Conservation (phyloP, 2,329 filamentous ascomycete genomes). For the Alternaria sp. region DNA sequence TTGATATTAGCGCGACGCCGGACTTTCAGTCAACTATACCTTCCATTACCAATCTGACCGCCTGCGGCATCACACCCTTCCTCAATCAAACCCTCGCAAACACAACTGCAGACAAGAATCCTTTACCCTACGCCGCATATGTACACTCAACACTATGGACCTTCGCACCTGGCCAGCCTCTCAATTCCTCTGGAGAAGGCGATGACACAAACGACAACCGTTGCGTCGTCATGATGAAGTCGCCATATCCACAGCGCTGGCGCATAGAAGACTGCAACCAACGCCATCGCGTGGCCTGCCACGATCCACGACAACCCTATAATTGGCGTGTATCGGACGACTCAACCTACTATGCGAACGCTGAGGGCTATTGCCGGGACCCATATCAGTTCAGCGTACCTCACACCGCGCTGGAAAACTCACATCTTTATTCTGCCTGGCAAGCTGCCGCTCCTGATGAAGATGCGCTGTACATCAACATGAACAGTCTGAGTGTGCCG, state of each 20-base stretch:
- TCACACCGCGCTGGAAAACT: conserved; percentile 68
- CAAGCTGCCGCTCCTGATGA: conserved; percentile 3
- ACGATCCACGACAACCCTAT: conserved; percentile 60
- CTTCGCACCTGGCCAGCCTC: conserved; percentile 64
- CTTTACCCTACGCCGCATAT: conserved; percentile 58
- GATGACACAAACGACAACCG: conserved; percentile 46
- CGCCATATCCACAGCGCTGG: conserved; percentile 62
- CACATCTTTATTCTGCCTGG: conserved; percentile 56
- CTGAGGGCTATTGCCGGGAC: conserved; percentile 55
- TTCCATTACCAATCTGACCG: conserved; percentile 51
- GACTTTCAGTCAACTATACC: conserved; percentile 33
- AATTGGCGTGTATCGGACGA: conserved; percentile 60
- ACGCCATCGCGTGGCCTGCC: conserved; percentile 62
- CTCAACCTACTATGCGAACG: conserved; percentile 53
- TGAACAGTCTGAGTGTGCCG: conserved; percentile 63
- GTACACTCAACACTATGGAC: conserved; percentile 63
- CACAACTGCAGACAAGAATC: conserved; percentile 57
- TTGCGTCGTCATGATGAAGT: conserved; percentile 62
- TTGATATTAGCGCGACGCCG: conserved; percentile 25
- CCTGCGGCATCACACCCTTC: conserved; percentile 66
- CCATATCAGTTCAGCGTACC: conserved; percentile 63
- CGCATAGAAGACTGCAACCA: conserved; percentile 61
- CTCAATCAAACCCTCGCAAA: conserved; percentile 63
- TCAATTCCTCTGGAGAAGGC: conserved; percentile 49
- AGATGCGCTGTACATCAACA: conserved; percentile 61